Evolutionary conservation across 805 yeast genomes (phyloP), one percentile per base, ranked within the genome.

Genomic region (Tetrapisispora fleetii): DNA sequence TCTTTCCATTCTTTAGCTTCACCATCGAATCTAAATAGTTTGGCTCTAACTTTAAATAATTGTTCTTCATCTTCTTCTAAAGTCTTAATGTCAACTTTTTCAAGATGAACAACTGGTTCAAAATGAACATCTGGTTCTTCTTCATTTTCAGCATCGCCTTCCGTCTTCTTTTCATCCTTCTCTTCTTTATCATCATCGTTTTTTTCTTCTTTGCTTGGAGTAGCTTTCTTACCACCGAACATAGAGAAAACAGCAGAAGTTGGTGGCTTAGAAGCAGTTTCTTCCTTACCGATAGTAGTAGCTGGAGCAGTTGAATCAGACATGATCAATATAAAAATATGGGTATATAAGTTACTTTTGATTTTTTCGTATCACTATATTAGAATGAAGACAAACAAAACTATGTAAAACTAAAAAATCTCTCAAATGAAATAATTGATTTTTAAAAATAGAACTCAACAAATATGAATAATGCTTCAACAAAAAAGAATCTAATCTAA

Each of bases 1-100:
- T 93, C 99, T 71, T 93, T 93, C 99, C 99, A 93, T 72, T 93
- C 98, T 64, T 83, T 83, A 47, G 81, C 61, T 52, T 88, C 95
- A 40, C 81, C 77, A 61, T 82, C 82, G 75, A 85, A 91, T 71
- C 88, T 85, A 77, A 91, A 93, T 65, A 93, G 76, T 72, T 93
- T 93, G 57, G 99, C 97, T 67, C 99, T 79, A 58, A 86, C 87
- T 72, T 93, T 93, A 72, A 71, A 82, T 53, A 83, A 62, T 22
- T 80, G 85, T 50, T 85, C 91, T 72, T 88, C 96, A 54, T 86
- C 78, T 70, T 88, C 96, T 70, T 88, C 96, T 68, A 86, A 85
- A 58, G 98, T 89, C 75, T 90, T 91, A 56, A 91, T 95, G 37
- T 93, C 98, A 44, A 93, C 97, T 70, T 87, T 85, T 71, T 90